Evolutionary conservation across 2,329 filamentous ascomycete genomes (phyloP).

Genomic region (Drechmeria coniospora): DNA sequence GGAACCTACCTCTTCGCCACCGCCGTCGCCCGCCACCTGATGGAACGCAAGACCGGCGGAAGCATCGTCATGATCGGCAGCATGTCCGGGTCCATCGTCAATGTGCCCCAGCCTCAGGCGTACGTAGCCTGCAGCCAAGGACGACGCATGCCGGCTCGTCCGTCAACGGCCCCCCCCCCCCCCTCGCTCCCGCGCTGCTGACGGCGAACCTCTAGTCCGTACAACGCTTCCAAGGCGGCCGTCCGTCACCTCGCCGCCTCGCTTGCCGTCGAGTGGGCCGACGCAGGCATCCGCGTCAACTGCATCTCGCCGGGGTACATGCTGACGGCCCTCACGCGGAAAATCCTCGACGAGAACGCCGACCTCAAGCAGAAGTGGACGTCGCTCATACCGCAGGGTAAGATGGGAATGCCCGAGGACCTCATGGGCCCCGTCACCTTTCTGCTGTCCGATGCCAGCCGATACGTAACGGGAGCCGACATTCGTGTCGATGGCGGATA

Average conservation of each 20-base stretch:
- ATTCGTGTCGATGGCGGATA: constrained; percentile 79
- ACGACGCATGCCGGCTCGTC: too few relatives aligned
- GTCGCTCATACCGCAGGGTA: constrained; percentile 78
- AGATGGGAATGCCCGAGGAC: constrained; percentile 85
- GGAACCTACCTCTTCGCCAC: constrained; percentile 84
- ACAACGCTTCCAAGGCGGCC: constrained; percentile 87
- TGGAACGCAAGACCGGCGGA: constrained; percentile 62
- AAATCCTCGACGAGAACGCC: constrained; percentile 87
- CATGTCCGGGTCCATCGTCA: constrained; percentile 90
- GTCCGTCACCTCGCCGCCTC: constrained; percentile 77
- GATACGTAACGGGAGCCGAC: constrained; percentile 59
- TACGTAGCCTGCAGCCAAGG: constrained; percentile 25
- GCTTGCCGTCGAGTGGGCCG: constrained; percentile 87
- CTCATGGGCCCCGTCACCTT: constrained; percentile 88
- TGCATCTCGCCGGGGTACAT: constrained; percentile 94
- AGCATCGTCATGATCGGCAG: constrained; percentile 91
- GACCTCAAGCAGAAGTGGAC: constrained; percentile 84
- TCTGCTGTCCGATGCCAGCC: constrained; percentile 63
- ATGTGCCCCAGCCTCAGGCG: constrained; percentile 85
- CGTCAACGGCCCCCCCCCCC: too few relatives aligned
- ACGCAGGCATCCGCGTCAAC: constrained; percentile 79
- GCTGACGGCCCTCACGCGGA: constrained; percentile 86
- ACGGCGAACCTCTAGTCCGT: constrained; percentile 37
- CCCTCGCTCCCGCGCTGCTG: not conserved
- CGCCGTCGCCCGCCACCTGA: constrained; percentile 72